Conservation (phyloP, 768 basidiomycete species). For the Mycena belliarum region DNA sequence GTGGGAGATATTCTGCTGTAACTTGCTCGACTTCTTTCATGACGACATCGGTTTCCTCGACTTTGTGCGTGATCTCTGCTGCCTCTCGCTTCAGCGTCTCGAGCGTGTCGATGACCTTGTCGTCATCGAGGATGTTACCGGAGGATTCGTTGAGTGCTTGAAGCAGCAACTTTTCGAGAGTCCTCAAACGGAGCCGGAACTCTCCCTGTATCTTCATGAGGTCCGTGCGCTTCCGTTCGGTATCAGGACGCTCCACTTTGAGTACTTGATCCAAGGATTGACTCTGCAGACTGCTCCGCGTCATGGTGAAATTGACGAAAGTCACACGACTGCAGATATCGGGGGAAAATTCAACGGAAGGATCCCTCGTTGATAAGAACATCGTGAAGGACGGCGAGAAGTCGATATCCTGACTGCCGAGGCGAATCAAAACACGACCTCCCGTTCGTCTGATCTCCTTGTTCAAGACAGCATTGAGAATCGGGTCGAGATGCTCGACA, state of each 20-base stretch:
- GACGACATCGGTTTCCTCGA: slow-evolving; percentile 92
- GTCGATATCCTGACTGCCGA: slow-evolving; percentile 98
- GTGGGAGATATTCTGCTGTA: slow-evolving; percentile 89
- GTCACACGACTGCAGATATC: slow-evolving; percentile 98
- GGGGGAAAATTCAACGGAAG: slow-evolving; percentile 95
- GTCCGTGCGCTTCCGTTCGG: slow-evolving; percentile 92
- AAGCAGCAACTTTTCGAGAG: slow-evolving; percentile 88
- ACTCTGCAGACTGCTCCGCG: slow-evolving; percentile 95
- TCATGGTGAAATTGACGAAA: slow-evolving; percentile 98
- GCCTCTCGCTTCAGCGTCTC: slow-evolving; percentile 96
- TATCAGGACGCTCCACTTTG: slow-evolving; percentile 95
- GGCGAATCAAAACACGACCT: slow-evolving; percentile 93
- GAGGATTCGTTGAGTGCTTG: slow-evolving; percentile 96
- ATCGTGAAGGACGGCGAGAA: slow-evolving; percentile 99
- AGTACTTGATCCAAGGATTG: slow-evolving; percentile 97
- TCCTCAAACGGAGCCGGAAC: slow-evolving; percentile 89
- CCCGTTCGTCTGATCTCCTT: slow-evolving; percentile 95
- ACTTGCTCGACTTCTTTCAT: slow-evolving; percentile 98
- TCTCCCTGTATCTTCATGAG: slow-evolving; percentile 98
- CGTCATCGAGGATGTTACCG: slow-evolving; percentile 97
- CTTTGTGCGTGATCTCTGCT: slow-evolving; percentile 92
- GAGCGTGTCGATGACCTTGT: slow-evolving; percentile 95
- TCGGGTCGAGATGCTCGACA: slow-evolving; percentile 96
- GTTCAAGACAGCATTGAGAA: slow-evolving; percentile 95
- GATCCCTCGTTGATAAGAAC: slow-evolving; percentile 97